Conservation (phyloP, 495 filamentous ascomycete genomes). For the Neurospora hispaniola region DNA sequence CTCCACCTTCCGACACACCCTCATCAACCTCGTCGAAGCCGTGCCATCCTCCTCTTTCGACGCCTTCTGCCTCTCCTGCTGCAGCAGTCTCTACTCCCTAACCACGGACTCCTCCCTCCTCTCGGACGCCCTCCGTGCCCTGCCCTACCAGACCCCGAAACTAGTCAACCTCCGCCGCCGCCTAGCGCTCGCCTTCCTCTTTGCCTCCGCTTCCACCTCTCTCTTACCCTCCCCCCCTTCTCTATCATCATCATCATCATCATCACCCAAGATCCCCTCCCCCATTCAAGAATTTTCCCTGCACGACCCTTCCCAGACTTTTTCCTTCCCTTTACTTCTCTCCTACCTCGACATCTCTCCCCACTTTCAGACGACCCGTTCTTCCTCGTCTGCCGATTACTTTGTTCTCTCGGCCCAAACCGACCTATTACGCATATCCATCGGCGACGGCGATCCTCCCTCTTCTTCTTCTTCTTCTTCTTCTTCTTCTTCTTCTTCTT, state of each 20-base stretch:
- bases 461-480: neutral
- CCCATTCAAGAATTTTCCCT: neutral
- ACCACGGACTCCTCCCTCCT: constrained; percentile 43
- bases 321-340: neutral
- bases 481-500: too few relatives aligned
- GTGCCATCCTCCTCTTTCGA: constrained; percentile 16
- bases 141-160: constrained; percentile 46
- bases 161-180: constrained; percentile 54
- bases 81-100: constrained; percentile 34
- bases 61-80: constrained; percentile 36
- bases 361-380: neutral
- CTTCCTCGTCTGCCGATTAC: constrained; percentile 39
- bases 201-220: constrained; percentile 15
- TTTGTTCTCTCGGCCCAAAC: constrained; percentile 50
- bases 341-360: neutral
- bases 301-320: neutral
- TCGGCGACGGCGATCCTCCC: constrained; percentile 47
- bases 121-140: constrained; percentile 36
- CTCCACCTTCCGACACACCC: constrained; percentile 15
- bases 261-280: neutral
- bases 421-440: constrained; percentile 57
- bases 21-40: constrained; percentile 4
- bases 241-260: too few relatives aligned
- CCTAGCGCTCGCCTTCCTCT: constrained; percentile 64
- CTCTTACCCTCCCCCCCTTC: neutral